Percentiles rank a stretch among this genome's conserved stretches.
These are phyloP conservation scores for Calamus simplicifolius DNA, from an alignment of 176 grass and related monocot species.

Conservation along the genomic window DNA sequence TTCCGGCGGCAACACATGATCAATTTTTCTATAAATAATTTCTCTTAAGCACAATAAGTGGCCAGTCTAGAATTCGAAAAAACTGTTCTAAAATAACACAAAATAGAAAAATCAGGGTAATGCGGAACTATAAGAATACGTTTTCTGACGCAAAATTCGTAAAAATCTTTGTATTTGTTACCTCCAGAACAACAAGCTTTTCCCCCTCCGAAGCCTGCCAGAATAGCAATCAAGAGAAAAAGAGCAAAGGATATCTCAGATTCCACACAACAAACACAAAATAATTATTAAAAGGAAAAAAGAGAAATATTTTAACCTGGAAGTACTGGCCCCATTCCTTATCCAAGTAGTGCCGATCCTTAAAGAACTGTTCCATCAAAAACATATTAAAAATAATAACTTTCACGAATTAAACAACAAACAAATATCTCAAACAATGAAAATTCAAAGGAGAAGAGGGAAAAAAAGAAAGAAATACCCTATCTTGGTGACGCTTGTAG, in stretches of 20 bases:
- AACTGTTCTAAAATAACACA: too few species aligned
- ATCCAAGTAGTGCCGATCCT: conserved; percentile 91
- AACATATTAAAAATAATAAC: background rate
- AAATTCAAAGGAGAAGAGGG: background rate
- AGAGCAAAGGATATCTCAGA: background rate
- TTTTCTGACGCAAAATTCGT: too few species aligned
- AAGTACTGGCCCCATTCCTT: conserved; percentile 91
- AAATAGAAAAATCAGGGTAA: too few species aligned
- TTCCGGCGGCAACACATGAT: too few species aligned
- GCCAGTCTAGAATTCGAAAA: too few species aligned
- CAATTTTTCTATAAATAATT: too few species aligned
- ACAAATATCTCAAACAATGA: background rate
- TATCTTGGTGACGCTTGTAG: conserved; percentile 90
- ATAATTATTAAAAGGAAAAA: background rate
- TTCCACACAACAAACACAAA: too few species aligned
- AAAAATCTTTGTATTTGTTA: conserved; percentile 3
- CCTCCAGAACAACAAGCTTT: conserved; percentile 73
- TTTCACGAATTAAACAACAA: background rate
- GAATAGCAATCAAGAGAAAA: background rate
- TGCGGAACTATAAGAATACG: too few species aligned
- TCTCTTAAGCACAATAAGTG: too few species aligned
- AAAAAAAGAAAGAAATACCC: conserved; percentile 30
- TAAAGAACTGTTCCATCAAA: conserved; percentile 70
- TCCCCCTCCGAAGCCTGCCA: conserved; percentile 27
- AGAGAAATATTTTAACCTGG: conserved; percentile 22